Base-by-base conservation (phyloP, 2,329 filamentous ascomycete species). In the Blastomyces parvus region DNA sequence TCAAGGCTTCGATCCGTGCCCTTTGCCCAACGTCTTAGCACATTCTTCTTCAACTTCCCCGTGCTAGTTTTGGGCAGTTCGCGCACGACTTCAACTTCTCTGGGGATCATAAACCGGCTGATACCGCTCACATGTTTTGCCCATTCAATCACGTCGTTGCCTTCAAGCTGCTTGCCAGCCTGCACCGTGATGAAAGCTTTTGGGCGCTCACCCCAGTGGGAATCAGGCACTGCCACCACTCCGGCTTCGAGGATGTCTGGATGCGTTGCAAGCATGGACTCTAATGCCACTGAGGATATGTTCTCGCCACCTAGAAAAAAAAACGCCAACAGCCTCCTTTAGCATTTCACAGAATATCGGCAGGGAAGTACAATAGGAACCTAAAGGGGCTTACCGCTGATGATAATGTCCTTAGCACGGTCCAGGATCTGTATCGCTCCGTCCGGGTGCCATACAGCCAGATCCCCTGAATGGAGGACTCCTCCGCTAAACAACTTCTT, bases 61-160 rank as follows among this genome's bases (percentile, higher is more conserved):
- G 94, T 99, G 75, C 89, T 94, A 36, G 94, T 99, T 83, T 99
- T 99, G 11, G 94, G 94, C 67, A 99, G 80, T 75, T 97, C 92
- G 6, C 79, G 68, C n/a, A 99, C 85, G 53, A 97, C 80, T 74
- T 96, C 90, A 0, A 88, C 83, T 74, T 88, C 86, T 60, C 81
- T 79, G 14, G 84, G 86, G 55, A 88, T 87, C 94, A 97, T 97
- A 73, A 97, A 99, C 67, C 86, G 86, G 77, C 89, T 92, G 69
- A 99, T 96, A 36, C 82, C 81, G 72, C 88, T 89, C 70, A 89
- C 83, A 67, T 88, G 80, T 74, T 88, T 92, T 2, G 92, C 91
- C 94, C 94, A 99, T 58, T 84, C 77, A 64, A 97, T 91, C 33
- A 99, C 80, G 9, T 90, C 88, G 38, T 86, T 80, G 0, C 86